Percentiles rank a stretch among this genome's conserved stretches.
These are phyloP conservation scores for Fusarium dimerum DNA, from an alignment of 2,329 filamentous ascomycete genomes.

Conservation along the genomic window DNA sequence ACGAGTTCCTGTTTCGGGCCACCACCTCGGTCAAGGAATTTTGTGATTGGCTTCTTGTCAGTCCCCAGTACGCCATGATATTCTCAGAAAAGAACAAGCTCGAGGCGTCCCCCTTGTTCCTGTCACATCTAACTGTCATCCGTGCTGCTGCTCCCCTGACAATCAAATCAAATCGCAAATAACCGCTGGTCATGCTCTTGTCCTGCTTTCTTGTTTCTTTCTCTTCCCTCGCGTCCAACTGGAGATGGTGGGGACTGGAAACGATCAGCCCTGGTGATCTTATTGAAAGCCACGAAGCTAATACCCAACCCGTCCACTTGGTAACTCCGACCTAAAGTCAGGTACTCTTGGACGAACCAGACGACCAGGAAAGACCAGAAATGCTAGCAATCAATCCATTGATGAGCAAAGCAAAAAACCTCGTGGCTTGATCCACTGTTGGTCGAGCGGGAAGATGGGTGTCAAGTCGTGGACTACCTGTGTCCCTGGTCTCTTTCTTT, in stretches of 20 bases:
- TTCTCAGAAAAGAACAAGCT: neutral
- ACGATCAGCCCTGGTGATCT: constrained; percentile 2
- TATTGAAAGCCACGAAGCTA: constrained; percentile 24
- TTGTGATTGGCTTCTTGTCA: constrained; percentile 16
- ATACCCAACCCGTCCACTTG: constrained; percentile 19
- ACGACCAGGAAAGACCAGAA: neutral
- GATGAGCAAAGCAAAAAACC: neutral
- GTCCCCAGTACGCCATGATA: neutral
- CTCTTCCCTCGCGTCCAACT: neutral
- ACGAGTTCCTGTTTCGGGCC: constrained; percentile 30
- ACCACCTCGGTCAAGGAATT: constrained; percentile 9
- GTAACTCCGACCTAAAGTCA: neutral
- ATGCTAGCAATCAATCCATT: neutral
- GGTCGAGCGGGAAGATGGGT: too few species aligned
- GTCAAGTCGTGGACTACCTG: neutral
- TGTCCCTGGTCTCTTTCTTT: neutral
- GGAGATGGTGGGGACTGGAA: constrained; percentile 1
- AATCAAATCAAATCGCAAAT: neutral
- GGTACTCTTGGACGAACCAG: neutral
- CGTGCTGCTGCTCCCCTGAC: neutral
- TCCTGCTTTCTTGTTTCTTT: too few species aligned
- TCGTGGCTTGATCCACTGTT: too few species aligned
- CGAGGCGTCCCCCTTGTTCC: neutral
- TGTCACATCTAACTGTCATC: neutral
- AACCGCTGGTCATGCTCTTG: neutral